phyloP scores from a whole-genome alignment of 2,329 filamentous ascomycete genomes.

The Stromatinia cepivora region DNA sequence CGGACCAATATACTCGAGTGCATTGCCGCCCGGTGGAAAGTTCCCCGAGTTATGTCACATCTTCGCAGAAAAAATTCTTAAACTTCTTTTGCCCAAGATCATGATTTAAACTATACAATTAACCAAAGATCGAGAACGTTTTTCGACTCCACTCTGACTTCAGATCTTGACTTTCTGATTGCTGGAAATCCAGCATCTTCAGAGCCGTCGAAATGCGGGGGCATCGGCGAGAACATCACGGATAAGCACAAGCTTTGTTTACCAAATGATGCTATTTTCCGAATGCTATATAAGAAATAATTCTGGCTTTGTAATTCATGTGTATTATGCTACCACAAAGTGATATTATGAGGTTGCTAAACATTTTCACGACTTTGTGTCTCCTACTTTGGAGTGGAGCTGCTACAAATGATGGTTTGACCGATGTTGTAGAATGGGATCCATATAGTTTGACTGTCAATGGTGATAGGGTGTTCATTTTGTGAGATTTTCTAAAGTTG shows the following conservation, averaged over 20 bases:
- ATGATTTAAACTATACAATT: conserved; percentile 15
- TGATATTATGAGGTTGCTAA: conserved; percentile 32
- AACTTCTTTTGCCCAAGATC: neutral
- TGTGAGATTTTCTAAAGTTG: conserved; percentile 34
- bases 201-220: conserved; percentile 13
- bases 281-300: conserved; percentile 8
- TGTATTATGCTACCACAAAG: neutral
- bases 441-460: conserved; percentile 52
- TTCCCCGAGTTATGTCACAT: conserved; percentile 18
- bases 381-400: conserved; percentile 33
- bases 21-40: conserved; percentile 19
- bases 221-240: neutral
- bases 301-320: neutral
- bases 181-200: conserved; percentile 16
- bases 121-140: conserved; percentile 1
- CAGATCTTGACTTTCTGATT: conserved; percentile 14
- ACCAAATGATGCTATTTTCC: neutral
- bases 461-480: conserved; percentile 50
- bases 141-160: neutral
- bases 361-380: conserved; percentile 33
- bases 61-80: neutral
- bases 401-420: conserved; percentile 46
- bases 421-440: conserved; percentile 52
- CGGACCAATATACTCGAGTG: neutral
- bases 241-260: neutral